These are phyloP conservation scores for Arthonia radiata DNA, from an alignment of 495 filamentous ascomycete genomes.

Conservation along the genomic window DNA sequence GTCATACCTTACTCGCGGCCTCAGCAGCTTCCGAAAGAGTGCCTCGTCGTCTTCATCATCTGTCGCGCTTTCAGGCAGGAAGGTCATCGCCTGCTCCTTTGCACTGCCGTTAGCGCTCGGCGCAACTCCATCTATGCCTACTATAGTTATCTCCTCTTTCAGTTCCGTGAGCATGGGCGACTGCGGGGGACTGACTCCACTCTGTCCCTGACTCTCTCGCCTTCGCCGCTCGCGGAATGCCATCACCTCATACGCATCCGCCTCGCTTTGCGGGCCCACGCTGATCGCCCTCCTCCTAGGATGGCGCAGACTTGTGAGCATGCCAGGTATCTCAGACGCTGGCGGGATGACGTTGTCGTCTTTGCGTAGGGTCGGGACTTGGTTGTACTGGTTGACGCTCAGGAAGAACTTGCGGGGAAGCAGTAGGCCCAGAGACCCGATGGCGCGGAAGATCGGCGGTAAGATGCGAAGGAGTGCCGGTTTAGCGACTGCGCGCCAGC, in stretches of 20 bases:
- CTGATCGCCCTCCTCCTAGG: conserved; percentile 63
- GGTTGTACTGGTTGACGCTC: conserved; percentile 45
- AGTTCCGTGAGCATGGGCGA: conserved; percentile 1
- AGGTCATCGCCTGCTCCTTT: too few relatives aligned
- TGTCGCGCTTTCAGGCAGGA: too few relatives aligned
- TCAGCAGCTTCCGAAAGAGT: conserved; percentile 63
- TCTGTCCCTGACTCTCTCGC: conserved; percentile 31
- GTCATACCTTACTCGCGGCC: conserved; percentile 80
- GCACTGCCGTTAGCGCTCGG: too few relatives aligned
- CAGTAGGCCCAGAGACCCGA: conserved; percentile 53
- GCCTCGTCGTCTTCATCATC: conserved; percentile 29
- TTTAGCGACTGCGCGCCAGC: conserved; percentile 74
- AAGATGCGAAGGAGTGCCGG: conserved; percentile 50
- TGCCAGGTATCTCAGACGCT: conserved; percentile 54
- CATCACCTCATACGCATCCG: conserved; percentile 85
- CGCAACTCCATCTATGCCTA: too few relatives aligned
- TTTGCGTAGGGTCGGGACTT: conserved; percentile 48
- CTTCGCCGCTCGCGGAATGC: conserved; percentile 72
- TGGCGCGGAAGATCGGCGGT: conserved; percentile 64
- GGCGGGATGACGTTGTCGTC: conserved; percentile 72
- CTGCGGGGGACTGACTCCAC: conserved; percentile 4
- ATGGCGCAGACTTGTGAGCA: conserved; percentile 57
- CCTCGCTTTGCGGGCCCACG: conserved; percentile 79
- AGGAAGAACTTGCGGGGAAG: conserved; percentile 76
- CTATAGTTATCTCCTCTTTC: too few relatives aligned